Evolutionary conservation across 2,329 filamentous ascomycete genomes (phyloP).

Genomic region (Penicillium sp.): DNA sequence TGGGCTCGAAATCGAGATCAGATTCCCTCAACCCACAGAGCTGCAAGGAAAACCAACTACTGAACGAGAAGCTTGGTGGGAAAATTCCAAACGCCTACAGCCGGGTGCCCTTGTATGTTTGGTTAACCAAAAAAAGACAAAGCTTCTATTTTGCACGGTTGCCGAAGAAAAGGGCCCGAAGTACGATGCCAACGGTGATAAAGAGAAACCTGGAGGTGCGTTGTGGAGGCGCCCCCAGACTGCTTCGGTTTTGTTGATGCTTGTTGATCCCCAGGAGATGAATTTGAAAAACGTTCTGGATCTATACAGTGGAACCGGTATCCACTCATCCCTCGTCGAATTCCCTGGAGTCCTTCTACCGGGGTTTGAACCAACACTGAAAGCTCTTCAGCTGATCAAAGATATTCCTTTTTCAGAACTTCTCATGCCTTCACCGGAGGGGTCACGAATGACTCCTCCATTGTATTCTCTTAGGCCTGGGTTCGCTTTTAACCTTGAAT

Average conservation of each 20-base stretch:
- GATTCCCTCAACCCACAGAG: constrained; percentile 26
- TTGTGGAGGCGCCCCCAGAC: neutral
- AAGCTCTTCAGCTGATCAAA: constrained; percentile 57
- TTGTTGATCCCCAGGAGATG: constrained; percentile 30
- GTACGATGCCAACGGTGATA: constrained; percentile 25
- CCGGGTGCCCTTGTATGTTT: constrained; percentile 32
- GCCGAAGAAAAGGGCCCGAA: constrained; percentile 10
- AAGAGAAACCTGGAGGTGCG: constrained; percentile 10
- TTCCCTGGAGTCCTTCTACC: constrained; percentile 62
- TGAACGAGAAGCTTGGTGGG: constrained; percentile 30
- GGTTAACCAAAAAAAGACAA: constrained; percentile 5
- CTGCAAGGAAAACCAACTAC: constrained; percentile 5
- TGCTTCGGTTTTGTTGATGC: constrained; percentile 30
- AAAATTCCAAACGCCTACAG: constrained; percentile 31
- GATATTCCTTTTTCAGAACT: constrained; percentile 53
- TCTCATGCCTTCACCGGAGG: constrained; percentile 28
- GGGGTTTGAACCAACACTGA: constrained; percentile 59
- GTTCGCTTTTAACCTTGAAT: constrained; percentile 49
- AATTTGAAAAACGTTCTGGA: constrained; percentile 20
- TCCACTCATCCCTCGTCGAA: constrained; percentile 52
- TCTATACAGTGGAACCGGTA: constrained; percentile 2
- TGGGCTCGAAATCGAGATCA: constrained; percentile 22
- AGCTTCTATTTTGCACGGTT: constrained; percentile 30
- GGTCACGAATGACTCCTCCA: constrained; percentile 45
- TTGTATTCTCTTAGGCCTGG: constrained; percentile 51